Conservation (phyloP, 140 eudicot species). For the Oenanthe javanica region DNA sequence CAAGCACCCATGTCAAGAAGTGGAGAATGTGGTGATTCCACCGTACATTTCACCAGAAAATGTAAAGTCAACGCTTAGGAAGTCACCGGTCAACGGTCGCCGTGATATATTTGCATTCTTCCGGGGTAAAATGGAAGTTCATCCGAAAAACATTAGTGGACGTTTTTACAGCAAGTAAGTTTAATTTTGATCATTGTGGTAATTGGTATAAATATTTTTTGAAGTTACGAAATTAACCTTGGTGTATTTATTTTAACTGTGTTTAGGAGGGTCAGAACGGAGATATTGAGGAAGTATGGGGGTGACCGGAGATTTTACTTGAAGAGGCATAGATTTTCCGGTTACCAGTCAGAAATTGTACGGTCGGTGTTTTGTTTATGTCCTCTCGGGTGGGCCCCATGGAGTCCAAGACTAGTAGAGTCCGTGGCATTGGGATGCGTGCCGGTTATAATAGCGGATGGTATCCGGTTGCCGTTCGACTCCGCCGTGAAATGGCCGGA, state of each 20-base stretch:
- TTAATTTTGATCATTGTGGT: too few species aligned
- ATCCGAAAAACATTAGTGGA: slow-evolving; percentile 82
- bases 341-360: slow-evolving; percentile 65
- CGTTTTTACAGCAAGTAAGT: slow-evolving; percentile 81
- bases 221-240: neutral
- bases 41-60: slow-evolving; percentile 61
- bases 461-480: slow-evolving; percentile 55
- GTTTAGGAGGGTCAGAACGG: slow-evolving; percentile 59
- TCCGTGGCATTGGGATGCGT: slow-evolving; percentile 78
- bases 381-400: slow-evolving; percentile 97
- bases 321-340: slow-evolving; percentile 49
- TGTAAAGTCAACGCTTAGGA: slow-evolving; percentile 34
- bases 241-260: too few species aligned
- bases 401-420: slow-evolving; percentile 87
- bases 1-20: slow-evolving; percentile 77
- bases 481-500: slow-evolving; percentile 58
- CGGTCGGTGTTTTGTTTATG: slow-evolving; percentile 71
- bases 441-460: slow-evolving; percentile 82
- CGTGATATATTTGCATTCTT: slow-evolving; percentile 77
- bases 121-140: slow-evolving; percentile 87
- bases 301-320: slow-evolving; percentile 60
- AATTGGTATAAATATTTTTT: too few species aligned
- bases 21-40: slow-evolving; percentile 65
- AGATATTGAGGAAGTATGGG: slow-evolving; percentile 48
- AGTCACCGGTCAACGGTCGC: slow-evolving; percentile 40